Base-by-base conservation (phyloP, 176 grass and related monocot genomes). In the Chloris gayana region DNA sequence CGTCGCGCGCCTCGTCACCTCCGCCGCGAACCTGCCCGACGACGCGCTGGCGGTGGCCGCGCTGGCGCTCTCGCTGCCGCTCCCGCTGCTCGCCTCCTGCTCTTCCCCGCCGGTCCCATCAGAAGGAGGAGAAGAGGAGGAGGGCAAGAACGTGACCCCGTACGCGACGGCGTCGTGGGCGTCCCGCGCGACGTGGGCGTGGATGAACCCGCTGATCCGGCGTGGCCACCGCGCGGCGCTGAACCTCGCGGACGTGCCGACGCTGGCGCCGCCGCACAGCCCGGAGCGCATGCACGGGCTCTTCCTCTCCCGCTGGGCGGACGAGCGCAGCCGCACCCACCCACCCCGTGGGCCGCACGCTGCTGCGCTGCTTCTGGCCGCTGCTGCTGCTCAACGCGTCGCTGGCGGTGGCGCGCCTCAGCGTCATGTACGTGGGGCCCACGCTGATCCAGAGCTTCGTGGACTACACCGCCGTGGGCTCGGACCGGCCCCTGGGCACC, bases 381-480 rank as follows among this genome's bases (percentile, higher is more conserved):
- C 84, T 85, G 12, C 67, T 99, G 73, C 88, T 99, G 2, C 18
- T 89, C 5, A 95, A 87, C 77, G 92, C 90, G 12, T 60, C 67
- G 2, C 86, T 99, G 11, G 84, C 96, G 10, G 6, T 93, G 65
- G 51, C 83, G 14, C 88, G 92, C 2, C 82, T 99, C 5, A 76
- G 68, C 3, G 96, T 99, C 13, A 99, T 99, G 96, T 99, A 93
- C 87, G 88, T 95, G 1, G 96, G 96, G 0, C 96, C 96, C 10
- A 84, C 83, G 19, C 85, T 99, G 33, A 99, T 99, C 78, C 88
- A 99, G 83, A 81, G 92, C 39, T 99, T 99, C 84, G 92, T 99
- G 34, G 62, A 81, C 62, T 89, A 77, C 79, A 91, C 92, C 15
- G 34, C 30, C 14, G 35, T 45, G 1, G 62, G 6, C 4, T 21